phyloP scores from a whole-genome alignment of 306 rosid genomes.

The Astragalus membranaceus region DNA sequence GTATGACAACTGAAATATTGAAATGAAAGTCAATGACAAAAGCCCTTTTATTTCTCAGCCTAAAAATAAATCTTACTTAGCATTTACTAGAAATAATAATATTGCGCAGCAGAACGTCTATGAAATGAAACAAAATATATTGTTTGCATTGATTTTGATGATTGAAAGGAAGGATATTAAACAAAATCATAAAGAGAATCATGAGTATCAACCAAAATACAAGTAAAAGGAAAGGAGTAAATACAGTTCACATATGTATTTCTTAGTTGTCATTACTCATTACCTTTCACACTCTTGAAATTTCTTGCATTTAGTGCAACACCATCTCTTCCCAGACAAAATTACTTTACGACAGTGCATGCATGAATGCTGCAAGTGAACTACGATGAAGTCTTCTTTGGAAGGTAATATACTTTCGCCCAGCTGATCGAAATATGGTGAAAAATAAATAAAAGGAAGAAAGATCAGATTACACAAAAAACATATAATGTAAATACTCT shows the following conservation, averaged over 20 bases:
- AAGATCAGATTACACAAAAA: slow-evolving; percentile 12
- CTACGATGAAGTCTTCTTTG: slow-evolving; percentile 54
- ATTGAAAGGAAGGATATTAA: background rate
- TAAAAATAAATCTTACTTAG: background rate
- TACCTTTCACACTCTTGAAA: slow-evolving; percentile 65
- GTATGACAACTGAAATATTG: slow-evolving; percentile 35
- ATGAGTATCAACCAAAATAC: background rate
- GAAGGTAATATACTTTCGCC: slow-evolving; percentile 33
- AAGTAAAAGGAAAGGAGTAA: background rate
- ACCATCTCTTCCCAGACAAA: slow-evolving; percentile 48
- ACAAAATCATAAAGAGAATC: background rate
- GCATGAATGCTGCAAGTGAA: slow-evolving; percentile 49
- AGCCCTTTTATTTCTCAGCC: background rate
- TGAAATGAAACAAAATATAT: background rate
- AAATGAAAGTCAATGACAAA: background rate
- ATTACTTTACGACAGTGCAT: slow-evolving; percentile 40
- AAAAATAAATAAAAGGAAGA: slow-evolving; percentile 7
- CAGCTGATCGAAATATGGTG: slow-evolving; percentile 23
- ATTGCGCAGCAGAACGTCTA: background rate
- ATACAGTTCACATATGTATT: background rate
- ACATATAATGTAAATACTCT: background rate
- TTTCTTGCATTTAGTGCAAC: slow-evolving; percentile 46
- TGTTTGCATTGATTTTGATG: background rate
- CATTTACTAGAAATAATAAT: background rate
- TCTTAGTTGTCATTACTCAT: slow-evolving; percentile 20